phyloP scores from a whole-genome alignment of 306 rosid genomes.

The Trifolium fragiferum region DNA sequence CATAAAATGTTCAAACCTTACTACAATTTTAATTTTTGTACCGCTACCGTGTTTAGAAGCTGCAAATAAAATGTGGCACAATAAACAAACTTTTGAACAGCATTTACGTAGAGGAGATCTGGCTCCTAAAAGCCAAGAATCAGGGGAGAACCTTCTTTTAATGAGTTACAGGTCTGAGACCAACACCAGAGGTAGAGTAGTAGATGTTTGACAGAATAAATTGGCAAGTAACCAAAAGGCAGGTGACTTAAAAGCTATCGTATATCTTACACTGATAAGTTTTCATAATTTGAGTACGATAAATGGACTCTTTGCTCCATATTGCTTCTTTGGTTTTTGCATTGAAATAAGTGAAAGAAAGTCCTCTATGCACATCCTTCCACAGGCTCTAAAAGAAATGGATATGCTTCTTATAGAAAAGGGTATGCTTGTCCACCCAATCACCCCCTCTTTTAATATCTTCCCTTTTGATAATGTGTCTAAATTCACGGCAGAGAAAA shows the following conservation, averaged over 20 bases:
- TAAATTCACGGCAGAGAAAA: neutral
- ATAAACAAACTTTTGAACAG: neutral
- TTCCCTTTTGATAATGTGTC: neutral
- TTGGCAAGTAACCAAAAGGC: neutral
- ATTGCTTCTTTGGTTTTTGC: neutral
- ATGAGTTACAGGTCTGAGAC: neutral
- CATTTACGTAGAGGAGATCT: neutral
- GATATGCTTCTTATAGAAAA: neutral
- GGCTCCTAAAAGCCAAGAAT: conserved; percentile 19
- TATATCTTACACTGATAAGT: too few species aligned
- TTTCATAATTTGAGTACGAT: neutral
- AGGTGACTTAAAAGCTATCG: too few species aligned
- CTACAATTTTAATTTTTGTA: neutral
- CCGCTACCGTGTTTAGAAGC: neutral
- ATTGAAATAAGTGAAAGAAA: too few species aligned
- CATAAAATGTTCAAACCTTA: neutral
- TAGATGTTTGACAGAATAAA: conserved; percentile 3
- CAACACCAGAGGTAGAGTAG: neutral
- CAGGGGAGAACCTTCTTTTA: neutral
- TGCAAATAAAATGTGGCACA: too few species aligned
- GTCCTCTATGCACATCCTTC: neutral
- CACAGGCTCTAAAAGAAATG: neutral
- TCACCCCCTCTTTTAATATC: conserved; percentile 11
- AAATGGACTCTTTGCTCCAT: neutral
- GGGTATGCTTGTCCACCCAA: neutral